Percentiles rank a stretch among this genome's conserved stretches.
Conservation (phyloP, 768 basidiomycete species). For the Hypholoma fasciculare region DNA sequence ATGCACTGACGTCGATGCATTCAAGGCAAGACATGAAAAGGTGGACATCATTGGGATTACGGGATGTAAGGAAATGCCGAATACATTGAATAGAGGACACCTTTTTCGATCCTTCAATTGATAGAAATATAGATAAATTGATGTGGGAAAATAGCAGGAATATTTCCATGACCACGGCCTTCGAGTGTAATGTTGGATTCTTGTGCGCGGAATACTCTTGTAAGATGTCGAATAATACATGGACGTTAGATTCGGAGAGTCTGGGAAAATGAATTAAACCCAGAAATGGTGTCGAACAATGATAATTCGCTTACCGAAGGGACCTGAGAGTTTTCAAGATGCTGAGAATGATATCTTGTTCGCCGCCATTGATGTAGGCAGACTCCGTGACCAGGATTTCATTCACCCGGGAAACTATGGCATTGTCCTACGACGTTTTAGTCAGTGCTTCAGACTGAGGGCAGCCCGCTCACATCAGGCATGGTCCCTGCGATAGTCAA, state of each 20-base stretch:
- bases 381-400: conserved; percentile 15
- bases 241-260: conserved; percentile 11
- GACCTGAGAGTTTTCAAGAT: conserved; percentile 12
- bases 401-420: conserved; percentile 10
- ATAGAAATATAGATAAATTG: conserved; percentile 25
- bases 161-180: conserved; percentile 31
- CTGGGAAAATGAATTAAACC: not conserved
- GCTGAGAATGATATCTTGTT: conserved; percentile 12
- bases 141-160: conserved; percentile 35
- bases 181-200: conserved; percentile 2
- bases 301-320: conserved; percentile 10
- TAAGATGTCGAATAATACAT: conserved; percentile 19
- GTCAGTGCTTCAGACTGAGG: not conserved
- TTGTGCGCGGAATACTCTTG: conserved; percentile 3
- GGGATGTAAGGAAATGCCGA: conserved; percentile 57
- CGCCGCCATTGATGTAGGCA: conserved; percentile 5
- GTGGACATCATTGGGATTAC: conserved; percentile 60
- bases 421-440: conserved; percentile 8
- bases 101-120: conserved; percentile 23
- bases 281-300: not conserved
- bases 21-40: conserved; percentile 66
- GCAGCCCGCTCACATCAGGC: conserved; percentile 18
- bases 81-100: conserved; percentile 46
- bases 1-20: conserved; percentile 54
- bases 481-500: conserved; percentile 31